A percentile compares a stretch with the other conserved stretches of the same genome.
phyloP scores from a whole-genome alignment of 1,139 yeast genomes.

The Martiniozyma asiatica region DNA sequence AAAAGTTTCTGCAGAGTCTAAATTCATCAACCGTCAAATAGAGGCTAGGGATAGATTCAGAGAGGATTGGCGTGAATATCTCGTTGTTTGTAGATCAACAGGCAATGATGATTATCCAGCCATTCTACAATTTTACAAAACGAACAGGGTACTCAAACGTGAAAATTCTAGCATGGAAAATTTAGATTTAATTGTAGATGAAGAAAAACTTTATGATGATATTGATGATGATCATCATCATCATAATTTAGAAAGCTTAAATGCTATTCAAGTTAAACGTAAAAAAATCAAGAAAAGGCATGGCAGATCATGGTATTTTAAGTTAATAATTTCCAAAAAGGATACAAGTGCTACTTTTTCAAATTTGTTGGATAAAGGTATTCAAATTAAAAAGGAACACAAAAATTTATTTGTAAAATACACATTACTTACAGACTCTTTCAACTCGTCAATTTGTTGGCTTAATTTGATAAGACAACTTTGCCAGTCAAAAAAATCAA shows the following conservation, averaged over 20 bases:
- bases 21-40: no score
- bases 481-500: constrained; percentile 19
- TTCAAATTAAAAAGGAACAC: constrained; percentile 31
- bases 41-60: constrained; percentile 28
- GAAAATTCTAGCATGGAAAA: constrained; percentile 14
- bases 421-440: constrained; percentile 44
- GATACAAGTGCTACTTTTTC: constrained; percentile 38
- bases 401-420: constrained; percentile 25
- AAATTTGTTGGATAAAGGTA: constrained; percentile 57
- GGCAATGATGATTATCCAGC: constrained; percentile 38
- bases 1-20: constrained; percentile 28
- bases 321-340: constrained; percentile 13
- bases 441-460: constrained; percentile 48
- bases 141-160: constrained; percentile 27
- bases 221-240: constrained; percentile 7
- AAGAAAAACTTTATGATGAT: constrained; percentile 1
- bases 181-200: constrained; percentile 9
- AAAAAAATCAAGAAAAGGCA: constrained; percentile 14
- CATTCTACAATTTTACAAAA: constrained; percentile 48
- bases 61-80: constrained; percentile 71
- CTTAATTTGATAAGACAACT: constrained; percentile 40
- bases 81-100: constrained; percentile 53
- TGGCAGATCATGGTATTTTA: constrained; percentile 17
- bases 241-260: not conserved
- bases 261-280: constrained; percentile 10